Evolutionary conservation across 2,329 filamentous ascomycete species (phyloP).

Genomic region (Talaromyces marneffei): DNA sequence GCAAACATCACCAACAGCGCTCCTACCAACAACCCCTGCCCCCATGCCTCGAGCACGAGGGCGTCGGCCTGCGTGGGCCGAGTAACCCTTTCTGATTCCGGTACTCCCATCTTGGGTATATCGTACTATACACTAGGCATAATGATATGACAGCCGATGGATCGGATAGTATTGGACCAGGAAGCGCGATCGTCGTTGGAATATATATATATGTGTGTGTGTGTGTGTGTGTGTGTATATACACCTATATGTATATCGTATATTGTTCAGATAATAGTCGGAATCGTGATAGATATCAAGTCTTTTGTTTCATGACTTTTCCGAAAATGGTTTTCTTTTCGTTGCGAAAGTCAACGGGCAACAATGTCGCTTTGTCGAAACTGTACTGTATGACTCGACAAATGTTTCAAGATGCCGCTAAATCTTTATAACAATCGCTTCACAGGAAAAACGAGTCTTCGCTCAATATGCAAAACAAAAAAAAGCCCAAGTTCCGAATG

Average conservation of each 20-base stretch:
- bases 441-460: too few relatives aligned
- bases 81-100: background rate
- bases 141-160: background rate
- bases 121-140: background rate
- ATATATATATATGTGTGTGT: too few relatives aligned
- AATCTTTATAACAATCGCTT: background rate
- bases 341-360: background rate
- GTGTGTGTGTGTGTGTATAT: too few relatives aligned
- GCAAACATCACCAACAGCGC: slow-evolving; percentile 45
- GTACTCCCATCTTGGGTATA: slow-evolving; percentile 1
- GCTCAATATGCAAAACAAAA: background rate
- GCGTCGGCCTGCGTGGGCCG: slow-evolving; percentile 26
- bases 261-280: background rate
- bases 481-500: background rate
- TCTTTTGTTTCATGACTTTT: background rate
- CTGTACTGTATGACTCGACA: background rate
- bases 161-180: background rate
- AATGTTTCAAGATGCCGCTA: background rate
- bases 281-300: background rate
- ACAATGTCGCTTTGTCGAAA: background rate
- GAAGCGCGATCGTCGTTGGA: background rate
- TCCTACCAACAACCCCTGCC: slow-evolving; percentile 46
- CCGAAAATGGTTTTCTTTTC: background rate
- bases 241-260: too few relatives aligned
- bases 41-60: slow-evolving; percentile 44